phyloP scores from a whole-genome alignment of 2,329 filamentous ascomycete species.

The Sclerotiophoma versabilis region DNA sequence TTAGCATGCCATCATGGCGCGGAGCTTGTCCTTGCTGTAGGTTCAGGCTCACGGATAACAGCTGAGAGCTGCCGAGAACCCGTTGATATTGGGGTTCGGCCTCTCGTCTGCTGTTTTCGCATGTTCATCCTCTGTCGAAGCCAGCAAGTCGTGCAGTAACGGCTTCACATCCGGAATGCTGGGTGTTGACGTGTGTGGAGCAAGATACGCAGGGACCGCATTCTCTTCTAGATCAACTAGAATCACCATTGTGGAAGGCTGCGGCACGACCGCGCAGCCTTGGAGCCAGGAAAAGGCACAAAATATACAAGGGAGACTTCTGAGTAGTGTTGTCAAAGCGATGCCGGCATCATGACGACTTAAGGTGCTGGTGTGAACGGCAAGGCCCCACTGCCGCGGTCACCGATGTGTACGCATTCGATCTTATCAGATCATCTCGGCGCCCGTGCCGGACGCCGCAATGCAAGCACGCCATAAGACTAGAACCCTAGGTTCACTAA shows the following conservation, averaged over 20 bases:
- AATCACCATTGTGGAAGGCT: slow-evolving; percentile 51
- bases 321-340: slow-evolving; percentile 13
- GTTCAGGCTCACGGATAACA: slow-evolving; percentile 70
- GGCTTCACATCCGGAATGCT: slow-evolving; percentile 36
- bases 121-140: slow-evolving; percentile 9
- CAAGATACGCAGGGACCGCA: slow-evolving; percentile 30
- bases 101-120: slow-evolving; percentile 35
- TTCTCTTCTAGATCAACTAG: slow-evolving; percentile 55
- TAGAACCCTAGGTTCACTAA: no score
- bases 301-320: slow-evolving; percentile 5
- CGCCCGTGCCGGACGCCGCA: background rate
- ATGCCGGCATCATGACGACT: slow-evolving; percentile 31
- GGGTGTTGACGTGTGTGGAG: slow-evolving; percentile 26
- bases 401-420: background rate
- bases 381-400: background rate
- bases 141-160: slow-evolving; percentile 35
- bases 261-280: slow-evolving; percentile 32
- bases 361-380: slow-evolving; percentile 6
- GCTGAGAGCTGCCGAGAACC: slow-evolving; percentile 67
- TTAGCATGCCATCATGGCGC: slow-evolving; percentile 39
- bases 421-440: slow-evolving; percentile 1
- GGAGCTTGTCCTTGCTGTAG: slow-evolving; percentile 41
- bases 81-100: slow-evolving; percentile 63
- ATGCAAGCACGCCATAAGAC: slow-evolving; percentile 5
- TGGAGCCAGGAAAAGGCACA: slow-evolving; percentile 29